Conservation (phyloP, 2,329 filamentous ascomycete genomes). For the Pseudogymnoascus sp. region DNA sequence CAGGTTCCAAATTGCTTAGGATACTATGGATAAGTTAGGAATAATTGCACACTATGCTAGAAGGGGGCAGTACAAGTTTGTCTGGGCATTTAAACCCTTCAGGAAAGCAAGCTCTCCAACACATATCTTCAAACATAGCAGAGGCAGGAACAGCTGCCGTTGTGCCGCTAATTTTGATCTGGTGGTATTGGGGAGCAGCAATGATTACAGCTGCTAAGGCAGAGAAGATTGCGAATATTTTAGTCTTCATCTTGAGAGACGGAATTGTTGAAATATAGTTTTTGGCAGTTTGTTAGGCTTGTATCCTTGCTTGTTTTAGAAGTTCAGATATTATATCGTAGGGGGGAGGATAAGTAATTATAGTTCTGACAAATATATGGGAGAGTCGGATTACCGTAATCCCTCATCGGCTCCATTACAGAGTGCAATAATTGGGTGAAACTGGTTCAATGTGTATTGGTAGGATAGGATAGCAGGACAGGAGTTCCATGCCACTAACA, state of each 20-base stretch:
- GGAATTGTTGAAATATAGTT: not conserved
- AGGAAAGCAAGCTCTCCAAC: not conserved
- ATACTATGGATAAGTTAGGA: not conserved
- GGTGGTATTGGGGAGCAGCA: not conserved
- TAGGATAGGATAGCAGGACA: not conserved
- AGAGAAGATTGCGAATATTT: not conserved
- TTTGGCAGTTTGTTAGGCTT: not conserved
- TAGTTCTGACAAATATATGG: not conserved
- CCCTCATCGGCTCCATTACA: not conserved
- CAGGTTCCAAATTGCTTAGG: not conserved
- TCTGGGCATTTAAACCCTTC: not conserved
- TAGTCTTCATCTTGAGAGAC: not conserved
- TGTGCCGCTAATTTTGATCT: not conserved
- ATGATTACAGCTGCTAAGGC: not conserved
- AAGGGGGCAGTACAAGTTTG: not conserved
- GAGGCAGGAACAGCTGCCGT: not conserved
- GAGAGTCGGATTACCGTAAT: not conserved
- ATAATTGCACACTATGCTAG: not conserved
- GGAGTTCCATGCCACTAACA: not conserved
- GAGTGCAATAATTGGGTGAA: no score
- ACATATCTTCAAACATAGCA: not conserved
- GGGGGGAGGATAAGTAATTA: not conserved
- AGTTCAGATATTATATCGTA: no score
- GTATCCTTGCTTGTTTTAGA: not conserved
- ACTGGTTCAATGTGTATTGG: not conserved